Evolutionary conservation across 148 eudicot species (phyloP).

Genomic region (Silene latifolia): DNA sequence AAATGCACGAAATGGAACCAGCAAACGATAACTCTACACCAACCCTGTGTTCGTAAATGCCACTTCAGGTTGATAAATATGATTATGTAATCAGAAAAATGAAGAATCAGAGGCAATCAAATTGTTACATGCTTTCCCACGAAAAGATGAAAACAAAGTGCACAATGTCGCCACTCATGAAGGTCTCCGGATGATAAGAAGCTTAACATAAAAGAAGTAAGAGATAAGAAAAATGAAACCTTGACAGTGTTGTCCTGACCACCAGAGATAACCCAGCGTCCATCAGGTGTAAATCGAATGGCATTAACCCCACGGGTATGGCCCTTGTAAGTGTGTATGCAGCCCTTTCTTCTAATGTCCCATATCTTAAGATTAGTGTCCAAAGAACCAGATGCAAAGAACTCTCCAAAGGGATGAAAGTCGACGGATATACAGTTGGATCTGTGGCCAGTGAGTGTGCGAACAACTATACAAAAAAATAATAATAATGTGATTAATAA

Average conservation of each 20-base stretch:
- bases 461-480: slow-evolving; percentile 71
- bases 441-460: slow-evolving; percentile 93
- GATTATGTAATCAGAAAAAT: background rate
- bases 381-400: slow-evolving; percentile 98
- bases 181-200: background rate
- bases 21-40: background rate
- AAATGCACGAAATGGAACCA: too few species aligned
- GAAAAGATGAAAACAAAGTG: background rate
- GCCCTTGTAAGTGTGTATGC: slow-evolving; percentile 96
- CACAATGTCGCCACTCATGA: background rate
- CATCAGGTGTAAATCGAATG: slow-evolving; percentile 97
- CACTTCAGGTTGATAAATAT: background rate
- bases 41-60: background rate
- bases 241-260: slow-evolving; percentile 97
- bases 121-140: background rate
- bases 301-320: slow-evolving; percentile 96
- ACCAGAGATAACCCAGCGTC: slow-evolving; percentile 99
- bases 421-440: slow-evolving; percentile 98
- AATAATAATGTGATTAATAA: too few species aligned
- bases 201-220: background rate
- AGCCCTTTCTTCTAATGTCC: slow-evolving; percentile 95
- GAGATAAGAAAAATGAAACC: slow-evolving; percentile 32
- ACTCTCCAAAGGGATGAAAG: slow-evolving; percentile 98
- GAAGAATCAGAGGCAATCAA: background rate
- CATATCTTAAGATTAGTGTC: slow-evolving; percentile 98